Evolutionary conservation across 2,329 filamentous ascomycete species (phyloP).

Genomic region (Colletotrichum incanum): DNA sequence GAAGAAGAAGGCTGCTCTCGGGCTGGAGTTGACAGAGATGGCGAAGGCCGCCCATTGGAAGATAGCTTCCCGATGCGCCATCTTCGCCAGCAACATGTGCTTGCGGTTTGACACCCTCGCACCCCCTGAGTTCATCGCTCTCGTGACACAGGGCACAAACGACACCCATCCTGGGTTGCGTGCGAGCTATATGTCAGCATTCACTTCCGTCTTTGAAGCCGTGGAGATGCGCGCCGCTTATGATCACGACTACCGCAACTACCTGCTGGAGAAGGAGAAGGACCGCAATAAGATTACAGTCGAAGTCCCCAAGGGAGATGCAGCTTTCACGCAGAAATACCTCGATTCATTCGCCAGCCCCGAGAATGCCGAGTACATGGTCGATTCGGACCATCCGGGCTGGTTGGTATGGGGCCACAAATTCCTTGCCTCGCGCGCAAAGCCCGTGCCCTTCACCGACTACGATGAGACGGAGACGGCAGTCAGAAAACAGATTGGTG

Average conservation of each 20-base stretch:
- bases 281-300: constrained; percentile 84
- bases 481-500: constrained; percentile 84
- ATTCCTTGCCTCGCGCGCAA: constrained; percentile 84
- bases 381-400: constrained; percentile 92
- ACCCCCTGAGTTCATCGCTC: constrained; percentile 84
- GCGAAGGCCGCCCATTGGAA: constrained; percentile 94
- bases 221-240: constrained; percentile 91
- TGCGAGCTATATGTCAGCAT: constrained; percentile 83
- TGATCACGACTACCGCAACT: constrained; percentile 89
- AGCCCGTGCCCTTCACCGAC: constrained; percentile 75
- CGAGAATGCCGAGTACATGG: constrained; percentile 84
- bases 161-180: constrained; percentile 92
- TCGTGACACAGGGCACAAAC: constrained; percentile 86
- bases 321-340: constrained; percentile 84
- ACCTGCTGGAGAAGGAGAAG: constrained; percentile 84
- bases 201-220: constrained; percentile 84
- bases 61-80: constrained; percentile 89
- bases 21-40: constrained; percentile 84
- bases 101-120: constrained; percentile 93
- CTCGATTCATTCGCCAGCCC: constrained; percentile 83
- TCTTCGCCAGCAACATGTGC: constrained; percentile 91
- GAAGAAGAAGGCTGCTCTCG: constrained; percentile 83
- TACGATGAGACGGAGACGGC: constrained; percentile 87
- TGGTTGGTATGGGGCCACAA: constrained; percentile 97
- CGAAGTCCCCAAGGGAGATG: constrained; percentile 80